Evolutionary conservation across 176 grass and related monocot genomes (phyloP).

Genomic region (Bonia amplexicaulis): DNA sequence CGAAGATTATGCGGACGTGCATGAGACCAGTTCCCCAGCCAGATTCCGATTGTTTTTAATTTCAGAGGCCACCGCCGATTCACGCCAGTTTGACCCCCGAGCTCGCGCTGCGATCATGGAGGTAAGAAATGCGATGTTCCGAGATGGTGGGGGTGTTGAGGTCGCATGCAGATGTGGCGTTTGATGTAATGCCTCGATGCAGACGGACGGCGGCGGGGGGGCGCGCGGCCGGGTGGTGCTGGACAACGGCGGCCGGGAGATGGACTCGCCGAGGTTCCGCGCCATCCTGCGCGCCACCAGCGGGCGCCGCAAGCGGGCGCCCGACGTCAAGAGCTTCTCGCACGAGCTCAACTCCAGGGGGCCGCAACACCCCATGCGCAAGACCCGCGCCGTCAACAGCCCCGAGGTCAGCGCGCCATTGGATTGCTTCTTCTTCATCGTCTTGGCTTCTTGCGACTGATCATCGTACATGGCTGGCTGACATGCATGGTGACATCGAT

Average conservation of each 20-base stretch:
- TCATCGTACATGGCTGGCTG: not conserved
- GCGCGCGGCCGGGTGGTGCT: slow-evolving; percentile 24
- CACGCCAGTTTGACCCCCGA: not conserved
- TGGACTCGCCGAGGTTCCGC: slow-evolving; percentile 88
- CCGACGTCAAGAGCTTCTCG: slow-evolving; percentile 89
- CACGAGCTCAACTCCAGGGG: slow-evolving; percentile 63
- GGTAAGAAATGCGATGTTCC: not conserved
- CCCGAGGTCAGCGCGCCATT: not conserved
- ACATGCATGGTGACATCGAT: not conserved
- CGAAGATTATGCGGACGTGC: not conserved
- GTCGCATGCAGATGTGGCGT: not conserved
- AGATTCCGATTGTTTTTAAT: too few species aligned
- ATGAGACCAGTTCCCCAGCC: not conserved
- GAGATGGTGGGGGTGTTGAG: not conserved
- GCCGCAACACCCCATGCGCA: slow-evolving; percentile 41
- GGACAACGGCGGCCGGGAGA: slow-evolving; percentile 51
- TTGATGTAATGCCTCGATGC: slow-evolving; percentile 11
- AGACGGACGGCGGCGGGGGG: slow-evolving; percentile 10
- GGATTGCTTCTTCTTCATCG: not conserved
- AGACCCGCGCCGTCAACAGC: slow-evolving; percentile 16
- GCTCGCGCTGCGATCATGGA: slow-evolving; percentile 19
- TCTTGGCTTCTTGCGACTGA: not conserved
- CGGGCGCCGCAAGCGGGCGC: slow-evolving; percentile 66
- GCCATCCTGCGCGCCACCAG: slow-evolving; percentile 80
- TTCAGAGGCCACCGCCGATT: not conserved